phyloP scores from a whole-genome alignment of 805 yeast species.

The Yarrowia deformans region DNA sequence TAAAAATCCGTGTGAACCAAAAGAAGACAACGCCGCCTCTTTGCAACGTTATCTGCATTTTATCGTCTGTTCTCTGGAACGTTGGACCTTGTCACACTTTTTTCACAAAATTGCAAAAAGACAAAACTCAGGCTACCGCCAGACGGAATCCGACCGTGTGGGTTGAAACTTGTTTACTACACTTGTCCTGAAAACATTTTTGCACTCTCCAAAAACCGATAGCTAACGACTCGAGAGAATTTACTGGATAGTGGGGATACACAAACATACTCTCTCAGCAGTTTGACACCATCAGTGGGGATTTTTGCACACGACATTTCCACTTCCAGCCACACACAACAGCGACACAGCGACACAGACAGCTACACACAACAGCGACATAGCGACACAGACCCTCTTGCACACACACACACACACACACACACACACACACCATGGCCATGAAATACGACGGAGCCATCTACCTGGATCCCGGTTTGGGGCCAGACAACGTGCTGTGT shows the following conservation, averaged over 20 bases:
- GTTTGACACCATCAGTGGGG: no score
- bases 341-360: background rate
- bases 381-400: background rate
- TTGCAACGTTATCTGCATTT: conserved; percentile 37
- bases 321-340: no score
- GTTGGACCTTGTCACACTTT: conserved; percentile 7
- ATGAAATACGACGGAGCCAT: conserved; percentile 39
- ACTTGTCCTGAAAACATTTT: background rate
- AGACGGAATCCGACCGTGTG: conserved; percentile 15
- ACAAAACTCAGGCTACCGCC: conserved; percentile 5
- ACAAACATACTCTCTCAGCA: background rate
- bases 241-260: background rate
- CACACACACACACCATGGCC: background rate
- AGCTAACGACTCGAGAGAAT: background rate
- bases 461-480: conserved; percentile 31
- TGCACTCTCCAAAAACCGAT: background rate
- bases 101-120: conserved; percentile 1
- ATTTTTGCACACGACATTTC: conserved; percentile 2
- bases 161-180: background rate
- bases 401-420: background rate
- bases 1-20: conserved; percentile 21
- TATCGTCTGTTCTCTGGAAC: conserved; percentile 20
- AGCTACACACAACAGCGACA: background rate
- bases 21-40: conserved; percentile 37
- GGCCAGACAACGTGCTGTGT: conserved; percentile 4